These are phyloP conservation scores for Fusarium torreyae DNA, from an alignment of 2,329 filamentous ascomycete genomes.

Conservation along the genomic window DNA sequence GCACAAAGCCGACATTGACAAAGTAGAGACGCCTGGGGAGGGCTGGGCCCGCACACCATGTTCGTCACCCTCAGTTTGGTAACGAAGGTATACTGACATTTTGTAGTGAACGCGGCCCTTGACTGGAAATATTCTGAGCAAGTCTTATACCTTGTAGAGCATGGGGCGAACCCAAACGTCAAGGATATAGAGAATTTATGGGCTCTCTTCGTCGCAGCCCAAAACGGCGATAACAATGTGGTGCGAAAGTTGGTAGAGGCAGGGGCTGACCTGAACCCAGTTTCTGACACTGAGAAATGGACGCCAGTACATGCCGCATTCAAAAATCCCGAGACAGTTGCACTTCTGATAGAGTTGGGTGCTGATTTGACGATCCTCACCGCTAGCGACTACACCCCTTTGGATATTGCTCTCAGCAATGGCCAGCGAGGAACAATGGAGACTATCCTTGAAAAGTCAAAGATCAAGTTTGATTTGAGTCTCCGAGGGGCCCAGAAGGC, in stretches of 20 bases:
- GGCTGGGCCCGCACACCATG: background rate
- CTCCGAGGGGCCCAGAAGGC: background rate
- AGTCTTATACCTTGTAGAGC: background rate
- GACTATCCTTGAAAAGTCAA: background rate
- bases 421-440: background rate
- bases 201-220: background rate
- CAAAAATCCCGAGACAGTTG: background rate
- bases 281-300: background rate
- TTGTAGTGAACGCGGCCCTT: background rate
- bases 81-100: accelerated
- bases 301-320: background rate
- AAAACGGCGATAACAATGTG: background rate
- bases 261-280: background rate
- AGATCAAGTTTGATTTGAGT: background rate
- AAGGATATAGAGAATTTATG: background rate
- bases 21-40: background rate
- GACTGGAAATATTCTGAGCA: background rate
- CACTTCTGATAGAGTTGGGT: background rate
- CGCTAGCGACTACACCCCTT: background rate
- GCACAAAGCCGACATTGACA: background rate
- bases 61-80: accelerated
- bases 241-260: background rate
- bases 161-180: conserved; percentile 1
- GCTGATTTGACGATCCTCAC: background rate
- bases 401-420: background rate